Percentiles rank a stretch among this genome's conserved stretches.
phyloP scores from a whole-genome alignment of 129 eudicot genomes.

The Ambrosia trifida region DNA sequence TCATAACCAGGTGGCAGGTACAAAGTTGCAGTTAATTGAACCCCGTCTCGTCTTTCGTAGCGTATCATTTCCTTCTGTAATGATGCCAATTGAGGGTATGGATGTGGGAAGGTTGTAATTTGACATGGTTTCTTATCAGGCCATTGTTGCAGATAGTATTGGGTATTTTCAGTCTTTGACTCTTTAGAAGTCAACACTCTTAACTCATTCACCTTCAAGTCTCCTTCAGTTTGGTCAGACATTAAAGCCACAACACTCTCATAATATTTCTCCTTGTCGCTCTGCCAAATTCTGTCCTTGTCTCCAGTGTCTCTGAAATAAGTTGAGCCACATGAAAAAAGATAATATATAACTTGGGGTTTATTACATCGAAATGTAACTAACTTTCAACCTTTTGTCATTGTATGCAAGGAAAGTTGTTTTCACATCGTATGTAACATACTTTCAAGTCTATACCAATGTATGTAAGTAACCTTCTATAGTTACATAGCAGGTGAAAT shows the following conservation, averaged over 20 bases:
- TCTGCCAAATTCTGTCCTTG: slow-evolving; percentile 93
- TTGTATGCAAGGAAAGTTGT: background rate
- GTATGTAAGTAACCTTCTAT: background rate
- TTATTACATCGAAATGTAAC: background rate
- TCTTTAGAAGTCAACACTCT: slow-evolving; percentile 85
- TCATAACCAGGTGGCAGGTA: slow-evolving; percentile 97
- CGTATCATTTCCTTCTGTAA: slow-evolving; percentile 90
- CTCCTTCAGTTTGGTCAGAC: slow-evolving; percentile 84
- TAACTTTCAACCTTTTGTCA: background rate
- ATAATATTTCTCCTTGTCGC: slow-evolving; percentile 89
- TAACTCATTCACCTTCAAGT: slow-evolving; percentile 48
- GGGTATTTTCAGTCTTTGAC: slow-evolving; percentile 96
- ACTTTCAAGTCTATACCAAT: background rate
- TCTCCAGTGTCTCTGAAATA: slow-evolving; percentile 73
- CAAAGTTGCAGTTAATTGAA: slow-evolving; percentile 89
- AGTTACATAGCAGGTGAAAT: background rate
- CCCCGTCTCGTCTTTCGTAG: slow-evolving; percentile 89
- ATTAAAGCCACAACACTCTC: slow-evolving; percentile 83
- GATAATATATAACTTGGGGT: background rate
- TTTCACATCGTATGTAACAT: background rate
- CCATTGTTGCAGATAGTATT: slow-evolving; percentile 77
- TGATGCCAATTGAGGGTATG: slow-evolving; percentile 86
- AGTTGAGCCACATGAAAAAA: slow-evolving; percentile 26
- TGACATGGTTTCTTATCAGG: slow-evolving; percentile 73
- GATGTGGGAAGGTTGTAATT: slow-evolving; percentile 87